Evolutionary conservation across 805 yeast genomes (phyloP).

Genomic region (Sugiyamaella lignohabitans): DNA sequence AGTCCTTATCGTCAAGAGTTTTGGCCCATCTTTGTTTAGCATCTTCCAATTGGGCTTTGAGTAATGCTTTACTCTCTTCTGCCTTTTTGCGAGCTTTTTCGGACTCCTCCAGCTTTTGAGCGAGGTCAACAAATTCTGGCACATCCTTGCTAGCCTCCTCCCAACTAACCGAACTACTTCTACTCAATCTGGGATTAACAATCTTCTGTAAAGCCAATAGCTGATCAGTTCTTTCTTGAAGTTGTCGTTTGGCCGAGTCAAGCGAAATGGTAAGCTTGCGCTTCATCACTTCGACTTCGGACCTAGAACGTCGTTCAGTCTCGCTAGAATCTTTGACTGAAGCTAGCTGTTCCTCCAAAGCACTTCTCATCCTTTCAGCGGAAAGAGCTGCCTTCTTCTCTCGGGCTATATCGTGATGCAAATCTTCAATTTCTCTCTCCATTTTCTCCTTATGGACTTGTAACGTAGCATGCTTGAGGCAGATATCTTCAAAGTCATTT

Average conservation of each 20-base stretch:
- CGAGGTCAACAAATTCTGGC: conserved; percentile 37
- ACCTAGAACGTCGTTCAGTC: conserved; percentile 21
- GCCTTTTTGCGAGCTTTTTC: conserved; percentile 26
- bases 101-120: conserved; percentile 26
- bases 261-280: conserved; percentile 20
- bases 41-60: conserved; percentile 23
- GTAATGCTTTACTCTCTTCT: conserved; percentile 19
- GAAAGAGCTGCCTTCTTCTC: conserved; percentile 21
- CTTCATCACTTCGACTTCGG: conserved; percentile 22
- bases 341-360: conserved; percentile 20
- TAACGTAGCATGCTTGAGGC: conserved; percentile 11
- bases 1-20: conserved; percentile 22
- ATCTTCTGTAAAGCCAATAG: conserved; percentile 18
- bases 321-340: conserved; percentile 16
- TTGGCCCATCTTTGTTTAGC: conserved; percentile 24
- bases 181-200: conserved; percentile 16
- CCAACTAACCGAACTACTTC: conserved; percentile 30
- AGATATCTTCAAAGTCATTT: conserved; percentile 20
- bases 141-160: conserved; percentile 34
- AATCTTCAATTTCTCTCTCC: conserved; percentile 28
- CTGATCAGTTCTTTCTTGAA: conserved; percentile 20
- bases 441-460: conserved; percentile 18
- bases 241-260: conserved; percentile 16
- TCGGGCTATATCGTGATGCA: conserved; percentile 23
- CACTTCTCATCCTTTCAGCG: conserved; percentile 17